Conservation (phyloP, 495 filamentous ascomycete species). For the Penicillium ucsense region DNA sequence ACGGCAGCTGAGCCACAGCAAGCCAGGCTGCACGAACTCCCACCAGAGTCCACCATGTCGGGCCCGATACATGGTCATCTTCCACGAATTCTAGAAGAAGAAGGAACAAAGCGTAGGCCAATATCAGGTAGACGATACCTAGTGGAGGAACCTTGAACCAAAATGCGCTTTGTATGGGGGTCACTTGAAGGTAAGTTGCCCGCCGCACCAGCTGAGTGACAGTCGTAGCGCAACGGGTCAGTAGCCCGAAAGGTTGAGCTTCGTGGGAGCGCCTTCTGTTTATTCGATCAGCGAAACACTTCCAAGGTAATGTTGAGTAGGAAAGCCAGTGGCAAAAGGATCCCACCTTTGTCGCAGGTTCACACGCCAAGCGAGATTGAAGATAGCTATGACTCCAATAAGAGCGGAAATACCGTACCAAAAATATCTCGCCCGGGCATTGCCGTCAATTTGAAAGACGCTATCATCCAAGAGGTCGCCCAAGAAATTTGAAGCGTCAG, state of each 20-base stretch:
- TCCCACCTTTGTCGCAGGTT: constrained; percentile 2
- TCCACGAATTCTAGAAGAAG: constrained; percentile 5
- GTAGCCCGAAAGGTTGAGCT: neutral
- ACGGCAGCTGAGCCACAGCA: constrained; percentile 4
- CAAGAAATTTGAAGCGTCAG: constrained; percentile 4
- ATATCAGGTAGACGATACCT: constrained; percentile 2
- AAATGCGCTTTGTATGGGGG: neutral
- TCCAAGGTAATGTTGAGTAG: neutral
- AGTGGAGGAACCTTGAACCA: constrained; percentile 6
- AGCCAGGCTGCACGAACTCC: constrained; percentile 3
- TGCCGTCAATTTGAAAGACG: neutral
- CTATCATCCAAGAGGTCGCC: constrained; percentile 2
- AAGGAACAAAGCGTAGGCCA: constrained; percentile 4
- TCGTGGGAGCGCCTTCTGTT: constrained; percentile 1
- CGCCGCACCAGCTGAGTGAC: constrained; percentile 4
- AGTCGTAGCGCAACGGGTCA: neutral
- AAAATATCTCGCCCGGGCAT: constrained; percentile 4
- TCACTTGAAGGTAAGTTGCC: constrained; percentile 5
- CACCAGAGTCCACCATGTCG: neutral
- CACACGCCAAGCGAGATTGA: constrained; percentile 1
- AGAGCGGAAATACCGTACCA: constrained; percentile 8
- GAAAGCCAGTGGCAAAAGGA: neutral
- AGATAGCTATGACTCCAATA: constrained; percentile 1
- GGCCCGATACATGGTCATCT: constrained; percentile 3
- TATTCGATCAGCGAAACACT: neutral